Base-by-base conservation (phyloP, 2,329 filamentous ascomycete species). In the Ophiosphaerella herpotricha region DNA sequence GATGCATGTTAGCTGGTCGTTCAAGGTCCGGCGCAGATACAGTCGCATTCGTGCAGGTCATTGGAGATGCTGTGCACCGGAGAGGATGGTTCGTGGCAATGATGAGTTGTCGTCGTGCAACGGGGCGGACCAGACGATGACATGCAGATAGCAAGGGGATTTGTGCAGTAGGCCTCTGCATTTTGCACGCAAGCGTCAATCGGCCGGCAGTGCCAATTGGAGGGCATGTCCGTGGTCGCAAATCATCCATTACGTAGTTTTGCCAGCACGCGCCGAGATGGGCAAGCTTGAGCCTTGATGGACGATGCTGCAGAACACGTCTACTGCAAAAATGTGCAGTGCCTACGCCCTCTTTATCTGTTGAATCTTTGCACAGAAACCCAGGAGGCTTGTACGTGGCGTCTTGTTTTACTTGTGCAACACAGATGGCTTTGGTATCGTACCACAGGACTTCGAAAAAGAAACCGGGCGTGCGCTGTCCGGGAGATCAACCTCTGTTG, bases 21-120 rank as follows among this genome's bases (percentile, higher is more conserved):
- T 68, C 60, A 54, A 50, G 56, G 57, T 56, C 48, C 47, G 58
- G 52, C 64, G 60, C 66, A 67, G 60, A 55, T 41, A 39, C 24
- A 47, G 55, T 60, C 55, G 57, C 53, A 63, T 56, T 61, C 46
- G 55, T 56, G 54, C 48, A 61, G 61, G 58, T 58, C 52, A 54
- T 57, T 56, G 45, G 60, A 50, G 60, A 63, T 63, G 60, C 58
- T 57, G 63, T 70, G 64, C 62, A 54, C 63, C 58, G 52, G 50
- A 37, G 44, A 50, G 47, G 47, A 50, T 46, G 54, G 51, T 55
- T 60, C 48, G 58, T 58, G 58, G 58, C 54, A 57, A 55, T 50
- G 54, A 56, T 63, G 58, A 58, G 55, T 34, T 58, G 55, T 58
- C 52, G 52, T 46, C 33, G 52, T 58, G 52, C 39, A 48, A 57